A percentile compares a stretch with the other conserved stretches of the same genome.
Conservation (phyloP, 2,329 filamentous ascomycete species). For the Sordariomycetes sp. region DNA sequence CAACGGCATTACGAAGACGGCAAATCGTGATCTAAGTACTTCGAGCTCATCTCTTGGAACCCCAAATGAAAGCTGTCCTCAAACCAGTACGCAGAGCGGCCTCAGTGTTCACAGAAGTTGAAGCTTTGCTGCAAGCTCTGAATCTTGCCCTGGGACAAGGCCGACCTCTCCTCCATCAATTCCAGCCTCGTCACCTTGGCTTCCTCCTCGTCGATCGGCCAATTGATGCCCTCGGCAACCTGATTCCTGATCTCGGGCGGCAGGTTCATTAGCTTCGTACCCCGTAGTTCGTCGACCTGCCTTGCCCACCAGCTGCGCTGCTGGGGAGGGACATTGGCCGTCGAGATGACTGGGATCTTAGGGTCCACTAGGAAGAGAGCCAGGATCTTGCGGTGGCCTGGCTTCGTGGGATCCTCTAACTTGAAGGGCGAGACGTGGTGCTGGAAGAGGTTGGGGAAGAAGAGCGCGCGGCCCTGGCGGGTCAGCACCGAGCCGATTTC, state of each 20-base stretch:
- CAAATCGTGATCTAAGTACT: too few relatives aligned
- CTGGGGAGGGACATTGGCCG: conserved; percentile 35
- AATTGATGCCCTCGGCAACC: conserved; percentile 12
- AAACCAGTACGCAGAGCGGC: too few relatives aligned
- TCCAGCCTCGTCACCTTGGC: conserved; percentile 13
- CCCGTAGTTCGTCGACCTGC: not conserved
- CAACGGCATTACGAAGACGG: too few relatives aligned
- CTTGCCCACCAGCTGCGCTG: conserved; percentile 25
- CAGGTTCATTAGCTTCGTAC: conserved; percentile 2
- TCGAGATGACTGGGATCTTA: conserved; percentile 29
- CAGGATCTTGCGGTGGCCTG: conserved; percentile 51
- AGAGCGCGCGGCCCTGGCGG: conserved; percentile 36
- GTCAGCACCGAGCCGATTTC: conserved; percentile 38
- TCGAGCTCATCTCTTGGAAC: too few relatives aligned
- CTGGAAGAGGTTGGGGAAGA: conserved; percentile 46
- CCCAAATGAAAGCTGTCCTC: too few relatives aligned
- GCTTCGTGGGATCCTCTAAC: conserved; percentile 38
- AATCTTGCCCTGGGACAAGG: too few relatives aligned
- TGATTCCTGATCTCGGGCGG: conserved; percentile 12
- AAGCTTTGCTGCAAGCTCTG: too few relatives aligned
- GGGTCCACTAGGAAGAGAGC: conserved; percentile 55
- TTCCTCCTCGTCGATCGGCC: conserved; percentile 11
- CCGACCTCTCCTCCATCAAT: conserved; percentile 17
- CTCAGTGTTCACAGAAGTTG: conserved; percentile 1
- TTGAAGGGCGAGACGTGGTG: conserved; percentile 42